phyloP scores from a whole-genome alignment of 202 grass and related monocot species.

The Zoysia matrella region DNA sequence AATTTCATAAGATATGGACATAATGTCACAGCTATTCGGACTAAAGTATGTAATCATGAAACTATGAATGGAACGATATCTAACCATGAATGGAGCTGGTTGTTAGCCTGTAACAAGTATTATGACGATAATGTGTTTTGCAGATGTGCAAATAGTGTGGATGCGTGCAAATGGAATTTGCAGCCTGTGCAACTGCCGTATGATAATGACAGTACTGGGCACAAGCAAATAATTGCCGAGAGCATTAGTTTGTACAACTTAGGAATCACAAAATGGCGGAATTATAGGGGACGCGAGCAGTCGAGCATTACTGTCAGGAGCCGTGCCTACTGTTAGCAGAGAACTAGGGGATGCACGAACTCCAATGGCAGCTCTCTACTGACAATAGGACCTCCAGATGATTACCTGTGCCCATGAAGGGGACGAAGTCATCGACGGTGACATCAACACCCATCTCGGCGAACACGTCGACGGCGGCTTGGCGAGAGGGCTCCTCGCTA shows the following conservation, averaged over 20 bases:
- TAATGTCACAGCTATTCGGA: constrained; percentile 7
- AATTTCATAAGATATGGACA: constrained; percentile 17
- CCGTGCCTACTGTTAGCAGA: background rate
- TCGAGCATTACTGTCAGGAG: background rate
- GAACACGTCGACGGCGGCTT: constrained; percentile 85
- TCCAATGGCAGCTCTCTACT: background rate
- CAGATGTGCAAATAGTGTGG: background rate
- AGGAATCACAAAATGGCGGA: background rate
- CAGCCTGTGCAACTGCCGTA: background rate
- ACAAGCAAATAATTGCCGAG: background rate
- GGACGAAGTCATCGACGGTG: constrained; percentile 86
- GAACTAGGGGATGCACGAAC: background rate
- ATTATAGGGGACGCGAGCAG: background rate
- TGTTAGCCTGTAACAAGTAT: background rate
- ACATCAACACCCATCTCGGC: constrained; percentile 89
- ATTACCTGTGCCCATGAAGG: constrained; percentile 91
- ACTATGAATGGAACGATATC: background rate
- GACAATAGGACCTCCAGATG: constrained; percentile 2
- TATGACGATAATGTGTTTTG: background rate
- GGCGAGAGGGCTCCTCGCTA: constrained; percentile 87
- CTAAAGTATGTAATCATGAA: constrained; percentile 17
- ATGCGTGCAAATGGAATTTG: background rate
- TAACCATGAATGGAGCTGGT: too few species aligned
- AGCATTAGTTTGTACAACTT: background rate
- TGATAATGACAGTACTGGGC: background rate